Evolutionary conservation across 2,329 filamentous ascomycete genomes (phyloP).

Genomic region (Diaporthe ilicicola): DNA sequence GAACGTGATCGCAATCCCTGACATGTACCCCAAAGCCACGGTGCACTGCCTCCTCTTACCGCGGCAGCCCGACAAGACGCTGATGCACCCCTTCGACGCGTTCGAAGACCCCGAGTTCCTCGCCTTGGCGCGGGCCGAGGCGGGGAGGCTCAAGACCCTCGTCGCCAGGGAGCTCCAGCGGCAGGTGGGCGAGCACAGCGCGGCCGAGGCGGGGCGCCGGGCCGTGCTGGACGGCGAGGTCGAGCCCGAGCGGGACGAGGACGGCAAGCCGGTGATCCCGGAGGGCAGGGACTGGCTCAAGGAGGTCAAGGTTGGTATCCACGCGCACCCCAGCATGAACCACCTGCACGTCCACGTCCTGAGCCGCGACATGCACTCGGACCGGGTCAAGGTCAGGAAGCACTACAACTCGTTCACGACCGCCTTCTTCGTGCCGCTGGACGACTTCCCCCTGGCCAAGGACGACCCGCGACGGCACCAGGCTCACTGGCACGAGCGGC

Average conservation of each 20-base stretch:
- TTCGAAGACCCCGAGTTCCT: constrained; percentile 78
- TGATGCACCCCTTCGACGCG: constrained; percentile 79
- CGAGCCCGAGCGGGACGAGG: constrained; percentile 72
- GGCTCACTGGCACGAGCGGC: constrained; percentile 67
- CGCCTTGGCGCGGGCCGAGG: constrained; percentile 66
- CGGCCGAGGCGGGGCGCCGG: constrained; percentile 68
- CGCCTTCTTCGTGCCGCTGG: constrained; percentile 80
- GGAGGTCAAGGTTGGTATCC: constrained; percentile 81
- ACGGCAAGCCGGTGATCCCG: constrained; percentile 64
- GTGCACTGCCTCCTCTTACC: constrained; percentile 91
- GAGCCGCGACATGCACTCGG: constrained; percentile 79
- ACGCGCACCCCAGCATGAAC: constrained; percentile 90
- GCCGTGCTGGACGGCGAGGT: constrained; percentile 70
- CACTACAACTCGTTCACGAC: constrained; percentile 95
- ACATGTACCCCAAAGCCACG: constrained; percentile 85
- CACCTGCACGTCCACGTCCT: constrained; percentile 92
- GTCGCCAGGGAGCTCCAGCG: constrained; percentile 80
- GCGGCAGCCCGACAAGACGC: constrained; percentile 67
- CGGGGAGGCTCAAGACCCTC: constrained; percentile 66
- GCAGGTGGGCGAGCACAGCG: constrained; percentile 70
- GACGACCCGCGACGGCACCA: constrained; percentile 70
- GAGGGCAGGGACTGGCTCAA: constrained; percentile 78
- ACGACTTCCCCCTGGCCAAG: constrained; percentile 77
- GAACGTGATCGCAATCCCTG: constrained; percentile 80
- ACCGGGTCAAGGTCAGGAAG: constrained; percentile 77